phyloP scores from a whole-genome alignment of 2,329 filamentous ascomycete species.

The Xylaria sp. region DNA sequence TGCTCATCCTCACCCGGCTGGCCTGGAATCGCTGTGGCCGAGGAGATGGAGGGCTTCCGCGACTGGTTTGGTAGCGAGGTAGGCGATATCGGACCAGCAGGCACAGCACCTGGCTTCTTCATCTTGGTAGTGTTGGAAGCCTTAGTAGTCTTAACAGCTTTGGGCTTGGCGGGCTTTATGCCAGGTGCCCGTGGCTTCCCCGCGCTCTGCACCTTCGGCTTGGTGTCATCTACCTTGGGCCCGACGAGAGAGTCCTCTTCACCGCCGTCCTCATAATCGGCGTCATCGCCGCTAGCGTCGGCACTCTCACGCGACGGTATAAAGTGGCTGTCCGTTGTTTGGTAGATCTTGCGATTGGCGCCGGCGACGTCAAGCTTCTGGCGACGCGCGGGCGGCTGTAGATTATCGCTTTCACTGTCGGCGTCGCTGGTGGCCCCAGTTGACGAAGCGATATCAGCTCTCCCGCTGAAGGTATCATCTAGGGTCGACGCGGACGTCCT shows the following conservation, averaged over 20 bases:
- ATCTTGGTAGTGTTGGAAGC: slow-evolving; percentile 49
- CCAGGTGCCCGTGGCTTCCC: slow-evolving; percentile 38
- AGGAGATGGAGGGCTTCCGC: slow-evolving; percentile 75
- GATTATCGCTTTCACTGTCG: slow-evolving; percentile 68
- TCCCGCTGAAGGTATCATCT: slow-evolving; percentile 90
- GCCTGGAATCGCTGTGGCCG: slow-evolving; percentile 50
- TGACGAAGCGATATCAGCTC: slow-evolving; percentile 81
- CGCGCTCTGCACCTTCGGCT: slow-evolving; percentile 45
- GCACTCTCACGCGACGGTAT: slow-evolving; percentile 44
- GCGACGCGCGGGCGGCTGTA: slow-evolving; percentile 60
- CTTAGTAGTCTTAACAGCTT: slow-evolving; percentile 45
- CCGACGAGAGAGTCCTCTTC: slow-evolving; percentile 44
- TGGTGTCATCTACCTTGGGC: slow-evolving; percentile 46
- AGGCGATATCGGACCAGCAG: slow-evolving; percentile 59
- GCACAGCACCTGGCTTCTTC: slow-evolving; percentile 52
- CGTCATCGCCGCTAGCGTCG: slow-evolving; percentile 61
- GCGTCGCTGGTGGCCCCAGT: slow-evolving; percentile 82
- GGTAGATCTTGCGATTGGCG: slow-evolving; percentile 50
- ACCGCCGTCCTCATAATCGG: slow-evolving; percentile 52
- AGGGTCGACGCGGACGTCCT: slow-evolving; percentile 91
- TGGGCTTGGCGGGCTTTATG: slow-evolving; percentile 50
- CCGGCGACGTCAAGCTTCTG: slow-evolving; percentile 56
- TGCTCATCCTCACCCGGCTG: slow-evolving; percentile 82
- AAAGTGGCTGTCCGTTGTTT: slow-evolving; percentile 57
- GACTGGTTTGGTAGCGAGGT: slow-evolving; percentile 68